Evolutionary conservation across 1,139 yeast genomes (phyloP).

Genomic region (Blastobotrys serpentis): DNA sequence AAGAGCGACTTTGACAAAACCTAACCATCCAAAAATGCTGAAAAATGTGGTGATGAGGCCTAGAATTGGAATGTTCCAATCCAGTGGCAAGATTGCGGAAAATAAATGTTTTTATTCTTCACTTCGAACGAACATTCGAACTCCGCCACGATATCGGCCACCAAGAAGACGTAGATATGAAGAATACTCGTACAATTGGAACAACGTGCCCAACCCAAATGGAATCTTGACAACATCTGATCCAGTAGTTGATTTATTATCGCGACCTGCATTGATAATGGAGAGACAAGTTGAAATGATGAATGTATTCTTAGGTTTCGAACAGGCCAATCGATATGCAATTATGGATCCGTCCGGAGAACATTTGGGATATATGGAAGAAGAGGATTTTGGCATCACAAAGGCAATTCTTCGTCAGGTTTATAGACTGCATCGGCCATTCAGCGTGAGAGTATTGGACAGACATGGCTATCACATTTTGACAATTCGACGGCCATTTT

Average conservation of each 20-base stretch:
- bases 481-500: slow-evolving; percentile 70
- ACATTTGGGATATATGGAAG: slow-evolving; percentile 77
- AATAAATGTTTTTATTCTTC: slow-evolving; percentile 11
- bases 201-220: slow-evolving; percentile 20
- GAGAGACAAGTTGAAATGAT: slow-evolving; percentile 86
- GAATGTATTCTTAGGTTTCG: slow-evolving; percentile 84
- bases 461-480: slow-evolving; percentile 64
- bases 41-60: not conserved
- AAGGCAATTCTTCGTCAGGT: slow-evolving; percentile 77
- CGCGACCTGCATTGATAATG: slow-evolving; percentile 79
- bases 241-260: slow-evolving; percentile 55
- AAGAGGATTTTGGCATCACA: slow-evolving; percentile 68
- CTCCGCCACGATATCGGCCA: slow-evolving; percentile 8
- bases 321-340: slow-evolving; percentile 80
- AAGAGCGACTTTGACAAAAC: too few relatives aligned
- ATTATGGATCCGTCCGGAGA: slow-evolving; percentile 73
- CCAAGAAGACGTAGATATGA: not conserved
- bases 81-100: too few relatives aligned
- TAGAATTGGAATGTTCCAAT: not conserved
- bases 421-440: slow-evolving; percentile 81
- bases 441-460: slow-evolving; percentile 77
- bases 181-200: slow-evolving; percentile 6
- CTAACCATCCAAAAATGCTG: too few relatives aligned
- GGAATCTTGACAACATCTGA: slow-evolving; percentile 49
- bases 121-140: slow-evolving; percentile 11